Evolutionary conservation across 345 rosid genomes (phyloP), one percentile per base, ranked within the genome.

Genomic region (Melastoma malabathricum): DNA sequence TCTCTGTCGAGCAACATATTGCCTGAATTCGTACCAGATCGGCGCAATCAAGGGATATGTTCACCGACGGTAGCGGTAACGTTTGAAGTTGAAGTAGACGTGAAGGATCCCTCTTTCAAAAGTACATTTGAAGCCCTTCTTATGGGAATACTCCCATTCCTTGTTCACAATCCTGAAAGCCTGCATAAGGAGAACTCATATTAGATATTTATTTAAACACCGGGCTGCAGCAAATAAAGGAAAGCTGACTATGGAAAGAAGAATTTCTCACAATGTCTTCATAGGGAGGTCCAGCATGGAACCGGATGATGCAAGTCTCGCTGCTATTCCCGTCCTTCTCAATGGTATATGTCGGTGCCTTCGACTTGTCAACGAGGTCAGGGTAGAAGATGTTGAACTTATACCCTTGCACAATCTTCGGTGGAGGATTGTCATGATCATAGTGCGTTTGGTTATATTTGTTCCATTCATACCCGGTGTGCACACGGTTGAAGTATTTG

Each of bases 401-500:
- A 56, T 86, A 86, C 14, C 98, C 96, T 59, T 86, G 96, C 50
- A 90, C 98, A 16, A 76, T 74, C 70, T 90, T 86, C 3, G 98
- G 98, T 47, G 98, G 98, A 1, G 94, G 98, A 52, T 90, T 90
- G 68, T 90, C 98, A 25, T 90, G 98, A 68, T 90, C 94, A 8
- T 86, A 90, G 52, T 86, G 94, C 0, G 96, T 86, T 48, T 90
- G 96, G 55, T 84, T 86, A 63, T 90, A 90, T 53, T 90, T 90
- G 75, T 83, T 90, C 96, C 98, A 90, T 68, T 90, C 98, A 20
- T 86, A 90, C 48, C 98, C 98, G 12, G 98, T 90, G 71, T 90
- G 98, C n/a, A 86, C 96, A 6, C 98, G 75, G 64, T 86, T 90
- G 75, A 84, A 90, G 57, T 90, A 86, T 56, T 86, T 90, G 0